Base-by-base conservation (phyloP, 129 eudicot genomes). In the Flaveria brownii region DNA sequence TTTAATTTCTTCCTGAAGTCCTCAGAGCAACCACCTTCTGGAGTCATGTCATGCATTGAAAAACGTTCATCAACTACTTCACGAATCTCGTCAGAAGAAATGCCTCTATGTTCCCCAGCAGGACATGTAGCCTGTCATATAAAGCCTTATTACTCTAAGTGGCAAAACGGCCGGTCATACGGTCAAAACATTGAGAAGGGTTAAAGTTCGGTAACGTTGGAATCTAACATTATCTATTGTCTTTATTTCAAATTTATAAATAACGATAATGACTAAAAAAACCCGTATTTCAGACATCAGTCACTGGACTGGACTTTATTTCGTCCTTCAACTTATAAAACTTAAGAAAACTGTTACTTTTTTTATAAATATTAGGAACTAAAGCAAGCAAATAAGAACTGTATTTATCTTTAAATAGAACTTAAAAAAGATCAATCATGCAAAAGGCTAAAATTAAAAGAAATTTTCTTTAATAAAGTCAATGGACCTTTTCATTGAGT, bases 61-160 rank as follows among this genome's bases (percentile, higher is more conserved):
- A 94, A 84, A 76, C 84, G 90, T 45, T 85, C 88, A 2, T 80
- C 68, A 61, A 84, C 82, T 54, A 59, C 77, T 78, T 86, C 70
- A 11, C 75, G 42, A 18, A 91, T 85, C 78, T 89, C 96, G 11
- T 82, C 75, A 36, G 85, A 64, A 56, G 96, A 82, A 80, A 91
- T 60, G 64, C 89, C 82, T 71, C 26, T 62, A 47, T 70, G 47
- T 42, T 87, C 85, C 59, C 82, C 85, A 60, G 92, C 90, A 68
- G 92, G 94, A 73, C 97, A 91, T 61, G 96, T 91, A 74, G 97
- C 97, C 99, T 94, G 80, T 63, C 51, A 59, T 68, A 70, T 10
- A 11, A 77, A 83, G 59, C 26, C 25, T 59, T 9, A 46, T 71
- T 57, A 75, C 50, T 17, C 54, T 52, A 11, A 13, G 5, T 18